Percentiles rank a stretch among this genome's conserved stretches.
phyloP scores from a whole-genome alignment of 1,139 yeast species.

The Suhomyces choctaworum region DNA sequence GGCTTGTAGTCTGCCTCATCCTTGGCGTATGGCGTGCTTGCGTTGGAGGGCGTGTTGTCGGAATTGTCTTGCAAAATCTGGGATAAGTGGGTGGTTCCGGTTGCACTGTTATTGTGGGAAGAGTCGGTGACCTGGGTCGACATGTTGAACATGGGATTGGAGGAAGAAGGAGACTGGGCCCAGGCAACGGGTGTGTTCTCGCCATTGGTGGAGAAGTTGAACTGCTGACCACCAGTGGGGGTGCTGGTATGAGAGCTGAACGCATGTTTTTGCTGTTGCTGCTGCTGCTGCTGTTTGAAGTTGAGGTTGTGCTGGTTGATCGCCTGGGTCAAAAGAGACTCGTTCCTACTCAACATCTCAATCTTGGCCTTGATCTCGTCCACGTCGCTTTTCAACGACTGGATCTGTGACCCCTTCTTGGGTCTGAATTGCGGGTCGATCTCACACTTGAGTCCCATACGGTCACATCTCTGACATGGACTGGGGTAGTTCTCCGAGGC shows the following conservation, averaged over 20 bases:
- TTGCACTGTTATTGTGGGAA: conserved; percentile 3
- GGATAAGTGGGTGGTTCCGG: conserved; percentile 12
- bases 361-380: conserved; percentile 78
- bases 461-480: conserved; percentile 80
- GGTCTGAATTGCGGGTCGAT: conserved; percentile 92
- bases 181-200: conserved; percentile 8
- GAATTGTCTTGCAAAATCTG: conserved; percentile 26
- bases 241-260: not conserved
- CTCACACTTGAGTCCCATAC: conserved; percentile 79
- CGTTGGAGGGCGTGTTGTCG: conserved; percentile 27
- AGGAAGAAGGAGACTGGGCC: conserved; percentile 6
- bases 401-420: conserved; percentile 87
- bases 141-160: not conserved
- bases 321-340: conserved; percentile 64
- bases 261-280: conserved; percentile 10
- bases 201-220: conserved; percentile 1
- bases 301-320: conserved; percentile 47
- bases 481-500: conserved; percentile 82
- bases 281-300: conserved; percentile 27
- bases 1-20: conserved; percentile 20
- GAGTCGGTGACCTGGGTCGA: conserved; percentile 13
- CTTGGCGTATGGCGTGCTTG: conserved; percentile 12
- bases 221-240: conserved; percentile 1
- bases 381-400: conserved; percentile 78
- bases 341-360: conserved; percentile 72